Evolutionary conservation across 2,329 filamentous ascomycete species (phyloP).

Genomic region (Beauveria rudraprayagi): DNA sequence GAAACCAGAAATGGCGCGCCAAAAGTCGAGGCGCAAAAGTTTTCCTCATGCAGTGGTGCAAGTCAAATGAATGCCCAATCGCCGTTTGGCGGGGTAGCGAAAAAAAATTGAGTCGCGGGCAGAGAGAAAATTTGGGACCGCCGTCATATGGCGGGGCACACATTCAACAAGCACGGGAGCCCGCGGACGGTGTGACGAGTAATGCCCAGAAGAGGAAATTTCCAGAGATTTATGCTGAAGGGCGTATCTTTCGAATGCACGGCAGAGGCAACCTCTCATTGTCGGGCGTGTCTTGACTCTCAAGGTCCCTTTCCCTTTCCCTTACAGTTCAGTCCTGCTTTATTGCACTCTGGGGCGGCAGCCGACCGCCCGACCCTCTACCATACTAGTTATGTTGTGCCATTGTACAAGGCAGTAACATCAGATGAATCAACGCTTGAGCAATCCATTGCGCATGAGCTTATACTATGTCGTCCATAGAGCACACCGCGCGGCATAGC

Average conservation of each 20-base stretch:
- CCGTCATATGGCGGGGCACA: conserved; percentile 4
- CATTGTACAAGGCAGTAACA: no score
- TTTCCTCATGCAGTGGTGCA: conserved; percentile 9
- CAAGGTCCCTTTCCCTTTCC: no score
- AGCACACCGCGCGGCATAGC: no score
- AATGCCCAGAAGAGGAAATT: conserved; percentile 5
- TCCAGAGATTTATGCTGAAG: neutral
- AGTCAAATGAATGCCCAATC: neutral
- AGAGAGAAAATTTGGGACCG: neutral
- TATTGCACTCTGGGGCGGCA: no score
- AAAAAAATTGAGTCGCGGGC: conserved; percentile 1
- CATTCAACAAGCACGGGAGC: neutral
- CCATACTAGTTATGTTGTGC: no score
- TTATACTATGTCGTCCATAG: no score
- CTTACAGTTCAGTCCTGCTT: no score
- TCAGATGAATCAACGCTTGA: no score
- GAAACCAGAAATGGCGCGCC: conserved; percentile 5
- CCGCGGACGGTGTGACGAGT: neutral
- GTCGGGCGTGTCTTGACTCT: neutral
- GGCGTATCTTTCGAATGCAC: neutral
- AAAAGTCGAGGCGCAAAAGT: conserved; percentile 8
- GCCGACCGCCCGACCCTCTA: no score
- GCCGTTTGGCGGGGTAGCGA: neutral
- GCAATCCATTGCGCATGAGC: no score
- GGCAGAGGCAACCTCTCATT: neutral